Evolutionary conservation across 208 protist genomes (phyloP).

Genomic region (Trypanosoma melophagium): DNA sequence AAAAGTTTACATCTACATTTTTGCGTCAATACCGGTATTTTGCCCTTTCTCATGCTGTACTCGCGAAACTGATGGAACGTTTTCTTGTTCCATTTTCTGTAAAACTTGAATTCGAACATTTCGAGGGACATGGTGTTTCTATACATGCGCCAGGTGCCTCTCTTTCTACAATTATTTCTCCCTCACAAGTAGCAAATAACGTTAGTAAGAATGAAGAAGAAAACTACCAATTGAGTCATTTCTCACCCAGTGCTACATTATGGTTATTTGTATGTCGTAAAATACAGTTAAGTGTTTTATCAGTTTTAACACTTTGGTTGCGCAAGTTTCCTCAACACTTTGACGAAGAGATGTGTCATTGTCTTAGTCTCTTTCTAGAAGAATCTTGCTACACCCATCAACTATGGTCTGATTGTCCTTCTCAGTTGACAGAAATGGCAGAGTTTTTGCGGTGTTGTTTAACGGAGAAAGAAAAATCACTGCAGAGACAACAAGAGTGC

Average conservation of each 20-base stretch:
- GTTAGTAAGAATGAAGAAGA: neutral
- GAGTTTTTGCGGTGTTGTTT: slow-evolving; percentile 44
- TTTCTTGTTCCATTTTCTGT: slow-evolving; percentile 52
- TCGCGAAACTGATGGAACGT: slow-evolving; percentile 63
- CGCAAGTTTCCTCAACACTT: slow-evolving; percentile 56
- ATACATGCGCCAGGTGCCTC: slow-evolving; percentile 37
- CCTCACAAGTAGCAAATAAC: neutral
- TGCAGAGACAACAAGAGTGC: neutral
- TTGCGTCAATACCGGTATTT: slow-evolving; percentile 58
- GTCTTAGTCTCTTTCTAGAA: slow-evolving; percentile 54
- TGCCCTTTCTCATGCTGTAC: slow-evolving; percentile 45
- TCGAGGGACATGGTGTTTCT: slow-evolving; percentile 46
- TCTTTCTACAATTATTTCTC: neutral
- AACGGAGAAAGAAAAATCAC: neutral
- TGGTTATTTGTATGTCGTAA: slow-evolving; percentile 45
- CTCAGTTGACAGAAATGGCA: slow-evolving; percentile 42
- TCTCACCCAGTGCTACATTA: slow-evolving; percentile 45
- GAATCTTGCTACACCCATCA: slow-evolving; percentile 35
- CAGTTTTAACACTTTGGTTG: slow-evolving; percentile 56
- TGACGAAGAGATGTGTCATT: slow-evolving; percentile 45
- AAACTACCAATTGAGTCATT: slow-evolving; percentile 33
- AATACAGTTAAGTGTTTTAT: slow-evolving; percentile 55
- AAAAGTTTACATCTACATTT: slow-evolving; percentile 39
- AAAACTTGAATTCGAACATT: slow-evolving; percentile 43
- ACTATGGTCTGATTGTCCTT: slow-evolving; percentile 47